Evolutionary conservation across 108 stramenopile species (phyloP).

Genomic region (Cyclostephanos invisitatus): DNA sequence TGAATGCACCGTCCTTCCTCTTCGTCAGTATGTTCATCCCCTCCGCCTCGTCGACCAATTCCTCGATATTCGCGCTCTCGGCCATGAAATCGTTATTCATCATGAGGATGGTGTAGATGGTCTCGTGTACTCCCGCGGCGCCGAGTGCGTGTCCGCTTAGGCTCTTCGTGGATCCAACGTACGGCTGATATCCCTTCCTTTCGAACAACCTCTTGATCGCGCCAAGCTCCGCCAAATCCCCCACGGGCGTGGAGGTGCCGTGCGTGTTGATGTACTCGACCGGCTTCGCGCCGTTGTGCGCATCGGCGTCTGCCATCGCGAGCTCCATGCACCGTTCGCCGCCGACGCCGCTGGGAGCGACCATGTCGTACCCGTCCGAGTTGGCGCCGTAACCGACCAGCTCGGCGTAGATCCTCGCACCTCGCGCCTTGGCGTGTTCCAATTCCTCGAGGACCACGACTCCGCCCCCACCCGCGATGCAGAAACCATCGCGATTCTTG

Average conservation of each 20-base stretch:
- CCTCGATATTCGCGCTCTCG: constrained; percentile 89
- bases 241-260: constrained; percentile 98
- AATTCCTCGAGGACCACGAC: constrained; percentile 95
- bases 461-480: constrained; percentile 98
- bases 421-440: constrained; percentile 95
- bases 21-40: constrained; percentile 90
- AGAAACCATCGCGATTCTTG: constrained; percentile 97
- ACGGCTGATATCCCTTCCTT: constrained; percentile 85
- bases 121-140: constrained; percentile 98
- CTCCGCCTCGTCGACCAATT: constrained; percentile 90
- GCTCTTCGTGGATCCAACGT: constrained; percentile 97
- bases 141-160: constrained; percentile 96
- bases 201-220: constrained; percentile 91
- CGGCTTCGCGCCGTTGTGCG: constrained; percentile 65
- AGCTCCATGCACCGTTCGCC: constrained; percentile 92
- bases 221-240: constrained; percentile 92
- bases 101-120: constrained; percentile 94
- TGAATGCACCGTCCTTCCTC: constrained; percentile 90
- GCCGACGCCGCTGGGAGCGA: constrained; percentile 96
- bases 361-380: constrained; percentile 99
- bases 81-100: constrained; percentile 96
- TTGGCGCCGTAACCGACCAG: constrained; percentile 95
- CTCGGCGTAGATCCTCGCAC: constrained; percentile 96
- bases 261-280: constrained; percentile 98
- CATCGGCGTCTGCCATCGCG: constrained; percentile 84